Evolutionary conservation across 1,284 basidiomycete genomes (phyloP).

Genomic region (Calocybe gambosa): DNA sequence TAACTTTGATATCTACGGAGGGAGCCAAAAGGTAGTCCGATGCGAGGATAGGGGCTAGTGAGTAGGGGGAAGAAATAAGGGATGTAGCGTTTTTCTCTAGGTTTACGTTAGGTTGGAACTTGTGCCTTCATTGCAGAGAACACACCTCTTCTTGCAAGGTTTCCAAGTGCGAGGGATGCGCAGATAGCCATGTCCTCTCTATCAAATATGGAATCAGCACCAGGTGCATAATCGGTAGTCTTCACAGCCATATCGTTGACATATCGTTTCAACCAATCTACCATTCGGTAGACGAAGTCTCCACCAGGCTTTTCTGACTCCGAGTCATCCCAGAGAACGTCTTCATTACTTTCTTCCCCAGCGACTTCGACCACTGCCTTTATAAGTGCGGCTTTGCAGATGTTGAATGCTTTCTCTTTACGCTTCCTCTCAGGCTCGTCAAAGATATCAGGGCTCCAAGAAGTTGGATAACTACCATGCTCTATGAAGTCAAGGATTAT

Average conservation of each 20-base stretch:
- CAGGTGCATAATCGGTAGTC: slow-evolving; percentile 6
- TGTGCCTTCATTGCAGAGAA: slow-evolving; percentile 1
- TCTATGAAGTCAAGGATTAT: slow-evolving; percentile 71
- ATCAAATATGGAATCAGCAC: slow-evolving; percentile 17
- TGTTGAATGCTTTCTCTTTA: slow-evolving; percentile 68
- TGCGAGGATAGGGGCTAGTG: slow-evolving; percentile 44
- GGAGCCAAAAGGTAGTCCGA: slow-evolving; percentile 44
- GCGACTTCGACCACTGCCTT: slow-evolving; percentile 81
- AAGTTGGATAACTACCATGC: slow-evolving; percentile 53
- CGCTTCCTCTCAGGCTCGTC: slow-evolving; percentile 40
- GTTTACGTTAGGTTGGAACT: slow-evolving; percentile 2
- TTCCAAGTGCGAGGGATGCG: slow-evolving; percentile 77
- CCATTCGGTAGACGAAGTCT: slow-evolving; percentile 68
- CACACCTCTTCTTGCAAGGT: slow-evolving; percentile 73
- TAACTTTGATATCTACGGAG: slow-evolving; percentile 68
- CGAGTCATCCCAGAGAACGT: slow-evolving; percentile 67
- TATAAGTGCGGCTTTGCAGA: slow-evolving; percentile 80
- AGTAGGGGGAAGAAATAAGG: slow-evolving; percentile 51
- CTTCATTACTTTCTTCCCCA: slow-evolving; percentile 75
- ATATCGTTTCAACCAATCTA: slow-evolving; percentile 67
- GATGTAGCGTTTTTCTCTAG: slow-evolving; percentile 61
- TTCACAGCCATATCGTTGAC: slow-evolving; percentile 29
- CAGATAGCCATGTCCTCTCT: slow-evolving; percentile 81
- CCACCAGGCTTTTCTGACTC: slow-evolving; percentile 54
- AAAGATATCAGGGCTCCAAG: slow-evolving; percentile 47